These are phyloP conservation scores for Hemisphaericaspora xylanilytica DNA, from an alignment of 1,139 yeast genomes.

Conservation along the genomic window DNA sequence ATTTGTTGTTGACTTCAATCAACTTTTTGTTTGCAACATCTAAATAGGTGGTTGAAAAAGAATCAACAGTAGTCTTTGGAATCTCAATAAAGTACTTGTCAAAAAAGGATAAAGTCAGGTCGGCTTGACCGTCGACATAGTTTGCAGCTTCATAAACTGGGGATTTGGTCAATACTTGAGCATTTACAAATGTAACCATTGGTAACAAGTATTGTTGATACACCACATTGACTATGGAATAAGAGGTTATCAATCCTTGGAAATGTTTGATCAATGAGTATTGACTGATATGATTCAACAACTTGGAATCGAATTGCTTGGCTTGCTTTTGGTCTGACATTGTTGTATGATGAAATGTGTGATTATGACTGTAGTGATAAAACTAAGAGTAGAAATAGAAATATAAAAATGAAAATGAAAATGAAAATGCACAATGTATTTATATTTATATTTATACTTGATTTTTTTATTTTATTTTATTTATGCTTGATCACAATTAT, in stretches of 20 bases:
- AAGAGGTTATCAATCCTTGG: slow-evolving; percentile 26
- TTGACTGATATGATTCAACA: slow-evolving; percentile 33
- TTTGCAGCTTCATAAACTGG: slow-evolving; percentile 24
- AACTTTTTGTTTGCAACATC: slow-evolving; percentile 12
- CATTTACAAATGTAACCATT: slow-evolving; percentile 18
- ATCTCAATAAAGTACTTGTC: slow-evolving; percentile 13
- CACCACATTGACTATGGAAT: slow-evolving; percentile 22
- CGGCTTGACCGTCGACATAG: slow-evolving; percentile 23
- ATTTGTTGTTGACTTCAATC: slow-evolving; percentile 13
- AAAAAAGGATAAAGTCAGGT: slow-evolving; percentile 7
- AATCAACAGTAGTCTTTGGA: slow-evolving; percentile 9
- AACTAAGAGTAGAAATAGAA: background rate
- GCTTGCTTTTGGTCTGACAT: slow-evolving; percentile 4
- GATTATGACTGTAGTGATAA: background rate
- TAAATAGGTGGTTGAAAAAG: slow-evolving; percentile 10
- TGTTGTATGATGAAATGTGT: background rate
- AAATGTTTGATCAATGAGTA: slow-evolving; percentile 30
- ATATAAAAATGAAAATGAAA: background rate
- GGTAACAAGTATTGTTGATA: slow-evolving; percentile 22
- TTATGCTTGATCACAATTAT: too few species aligned
- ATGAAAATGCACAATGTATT: too few species aligned
- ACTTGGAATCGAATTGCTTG: slow-evolving; percentile 29
- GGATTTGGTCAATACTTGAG: slow-evolving; percentile 24
- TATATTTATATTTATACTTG: too few species aligned
- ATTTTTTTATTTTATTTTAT: too few species aligned